These are phyloP conservation scores for Verticillium albo-atrum DNA, from an alignment of 2,329 filamentous ascomycete genomes.

Conservation along the genomic window DNA sequence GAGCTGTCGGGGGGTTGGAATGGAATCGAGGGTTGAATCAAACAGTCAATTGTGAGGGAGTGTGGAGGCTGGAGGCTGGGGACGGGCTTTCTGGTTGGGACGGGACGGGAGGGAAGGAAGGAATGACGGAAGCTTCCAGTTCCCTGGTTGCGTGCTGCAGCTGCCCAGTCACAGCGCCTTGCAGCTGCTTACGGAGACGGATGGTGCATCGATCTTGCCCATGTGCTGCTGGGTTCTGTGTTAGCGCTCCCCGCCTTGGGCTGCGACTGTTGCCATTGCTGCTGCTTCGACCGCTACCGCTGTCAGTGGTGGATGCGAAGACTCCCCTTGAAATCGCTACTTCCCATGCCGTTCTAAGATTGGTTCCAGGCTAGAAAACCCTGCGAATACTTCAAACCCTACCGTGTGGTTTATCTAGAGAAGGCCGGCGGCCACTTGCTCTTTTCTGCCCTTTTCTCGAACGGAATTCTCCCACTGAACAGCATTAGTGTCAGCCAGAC, in stretches of 20 bases:
- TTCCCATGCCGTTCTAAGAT: background rate
- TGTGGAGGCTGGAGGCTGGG: constrained; percentile 6
- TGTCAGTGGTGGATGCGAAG: no score
- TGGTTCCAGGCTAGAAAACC: no score
- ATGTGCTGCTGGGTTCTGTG: background rate
- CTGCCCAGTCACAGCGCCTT: background rate
- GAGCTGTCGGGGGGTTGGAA: background rate
- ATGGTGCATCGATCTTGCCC: background rate
- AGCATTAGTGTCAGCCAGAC: no score
- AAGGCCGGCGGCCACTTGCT: no score
- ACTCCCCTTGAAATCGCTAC: background rate
- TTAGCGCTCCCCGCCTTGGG: background rate
- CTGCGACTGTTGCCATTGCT: background rate
- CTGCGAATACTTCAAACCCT: no score
- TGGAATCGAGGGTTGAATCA: background rate
- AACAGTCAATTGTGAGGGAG: background rate
- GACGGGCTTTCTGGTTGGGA: background rate
- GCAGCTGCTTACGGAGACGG: background rate
- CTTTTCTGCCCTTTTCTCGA: no score
- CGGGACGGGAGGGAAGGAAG: constrained; percentile 4
- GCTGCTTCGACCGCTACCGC: background rate
- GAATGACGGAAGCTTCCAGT: constrained; percentile 12
- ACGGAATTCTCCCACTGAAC: no score
- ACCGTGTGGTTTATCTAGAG: no score
- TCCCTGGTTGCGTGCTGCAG: background rate